Evolutionary conservation across 2,329 filamentous ascomycete genomes (phyloP), one percentile per base, ranked within the genome.

Genomic region (Dissoconium aciculare): DNA sequence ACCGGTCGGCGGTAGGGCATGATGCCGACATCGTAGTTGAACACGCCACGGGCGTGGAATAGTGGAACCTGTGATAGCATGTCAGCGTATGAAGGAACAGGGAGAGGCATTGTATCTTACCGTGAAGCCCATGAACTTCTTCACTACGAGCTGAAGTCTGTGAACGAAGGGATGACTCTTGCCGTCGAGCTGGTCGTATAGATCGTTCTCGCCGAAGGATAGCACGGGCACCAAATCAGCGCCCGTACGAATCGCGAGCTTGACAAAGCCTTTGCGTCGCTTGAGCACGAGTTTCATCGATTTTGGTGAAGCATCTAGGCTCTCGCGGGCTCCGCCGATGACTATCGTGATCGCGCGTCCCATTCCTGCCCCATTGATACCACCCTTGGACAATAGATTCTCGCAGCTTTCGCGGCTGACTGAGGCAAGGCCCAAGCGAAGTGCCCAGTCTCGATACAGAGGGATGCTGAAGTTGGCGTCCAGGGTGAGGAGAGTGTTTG

Each of bases 341-440:
- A 95, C 89, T 44, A 98, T 93, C 2, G 89, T 94, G 35, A 95
- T 91, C 28, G 81, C 85, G n/a, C 85, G 78, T 11, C 89, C 85
- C 74, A 85, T 87, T 15, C 85, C 87, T 49, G 87, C 77, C 31
- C 62, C 62, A 39, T 92, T 78, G 4, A 62, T 56, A 0, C 85
- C 84, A 11, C 85, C 85, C 44, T 72, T 79, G 23, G 71, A 80
- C 11, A 98, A 67, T 5, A 89, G 64, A 49, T 94, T 92, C 55
- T 85, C 78, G 54, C 91, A 94, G 3, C 79, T 87, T 52, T 93
- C 82, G 45, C 84, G 79, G 1, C 82, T 91, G 6, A 98, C 89
- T 4, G 82, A 91, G 5, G 74, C 76, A 23, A 95, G 63, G 4
- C 89, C 89, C 67, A 93, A 75, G 27, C 77, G 71, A 27, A 95